Evolutionary conservation across 2,329 filamentous ascomycete genomes (phyloP).

Genomic region (Sclerotinia glacialis): DNA sequence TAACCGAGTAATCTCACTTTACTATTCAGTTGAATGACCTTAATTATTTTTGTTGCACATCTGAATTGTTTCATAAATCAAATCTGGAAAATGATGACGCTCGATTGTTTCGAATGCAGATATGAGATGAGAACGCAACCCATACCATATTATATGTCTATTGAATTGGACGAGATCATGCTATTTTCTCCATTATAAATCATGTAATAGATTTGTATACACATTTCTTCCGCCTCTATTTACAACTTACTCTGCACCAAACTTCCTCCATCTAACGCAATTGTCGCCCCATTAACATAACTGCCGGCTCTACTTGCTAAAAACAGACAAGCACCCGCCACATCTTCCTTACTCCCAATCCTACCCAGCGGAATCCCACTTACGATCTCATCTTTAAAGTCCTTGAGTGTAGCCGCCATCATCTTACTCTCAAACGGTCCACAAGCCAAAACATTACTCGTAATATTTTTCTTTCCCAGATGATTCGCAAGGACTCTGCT

Average conservation of each 20-base stretch:
- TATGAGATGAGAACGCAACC: too few relatives aligned
- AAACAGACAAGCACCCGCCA: constrained; percentile 70
- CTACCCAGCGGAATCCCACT: constrained; percentile 62
- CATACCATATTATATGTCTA: too few relatives aligned
- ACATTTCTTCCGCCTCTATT: background rate
- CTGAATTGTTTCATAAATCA: too few relatives aligned
- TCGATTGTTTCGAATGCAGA: too few relatives aligned
- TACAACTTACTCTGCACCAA: constrained; percentile 49
- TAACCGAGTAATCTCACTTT: too few relatives aligned
- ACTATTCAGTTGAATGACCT: too few relatives aligned
- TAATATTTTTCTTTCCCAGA: constrained; percentile 58
- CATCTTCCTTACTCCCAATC: constrained; percentile 66
- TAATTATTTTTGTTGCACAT: too few relatives aligned
- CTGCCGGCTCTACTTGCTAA: constrained; percentile 64
- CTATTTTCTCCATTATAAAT: background rate
- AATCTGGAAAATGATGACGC: too few relatives aligned
- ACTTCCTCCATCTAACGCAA: constrained; percentile 59
- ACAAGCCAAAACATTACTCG: constrained; percentile 67
- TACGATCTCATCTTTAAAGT: constrained; percentile 55
- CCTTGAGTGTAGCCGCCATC: constrained; percentile 67
- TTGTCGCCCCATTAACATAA: constrained; percentile 63
- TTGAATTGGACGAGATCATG: background rate
- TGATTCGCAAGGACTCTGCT: constrained; percentile 62
- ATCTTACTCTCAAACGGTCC: constrained; percentile 70
- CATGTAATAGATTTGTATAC: background rate